Evolutionary conservation across 352 stramenopile genomes (phyloP).

Genomic region (Globisporangium heterothallicum): DNA sequence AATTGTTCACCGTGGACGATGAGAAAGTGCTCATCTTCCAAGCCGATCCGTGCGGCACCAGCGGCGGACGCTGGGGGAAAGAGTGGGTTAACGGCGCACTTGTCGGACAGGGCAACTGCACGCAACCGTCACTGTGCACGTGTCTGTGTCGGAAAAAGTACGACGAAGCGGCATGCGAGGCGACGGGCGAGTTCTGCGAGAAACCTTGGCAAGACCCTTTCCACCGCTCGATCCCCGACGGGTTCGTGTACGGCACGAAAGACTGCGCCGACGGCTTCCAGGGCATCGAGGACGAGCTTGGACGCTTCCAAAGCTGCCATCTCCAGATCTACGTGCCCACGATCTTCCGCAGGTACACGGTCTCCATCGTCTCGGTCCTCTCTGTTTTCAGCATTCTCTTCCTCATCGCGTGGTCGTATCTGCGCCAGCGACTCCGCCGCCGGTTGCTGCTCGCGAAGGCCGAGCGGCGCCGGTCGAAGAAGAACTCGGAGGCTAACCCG

Average conservation of each 20-base stretch:
- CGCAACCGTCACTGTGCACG: constrained; percentile 85
- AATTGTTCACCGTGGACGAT: constrained; percentile 94
- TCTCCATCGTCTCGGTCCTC: constrained; percentile 68
- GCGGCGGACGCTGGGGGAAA: constrained; percentile 67
- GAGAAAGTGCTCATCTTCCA: constrained; percentile 91
- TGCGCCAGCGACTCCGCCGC: constrained; percentile 76
- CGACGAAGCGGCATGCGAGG: constrained; percentile 53
- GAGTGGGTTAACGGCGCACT: constrained; percentile 63
- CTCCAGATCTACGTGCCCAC: constrained; percentile 93
- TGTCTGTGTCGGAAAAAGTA: constrained; percentile 89
- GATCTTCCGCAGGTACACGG: constrained; percentile 75
- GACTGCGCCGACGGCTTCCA: constrained; percentile 93
- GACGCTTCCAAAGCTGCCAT: constrained; percentile 92
- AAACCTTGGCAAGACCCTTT: constrained; percentile 83
- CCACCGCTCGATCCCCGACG: constrained; percentile 55
- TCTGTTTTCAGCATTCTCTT: constrained; percentile 60
- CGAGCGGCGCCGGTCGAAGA: constrained; percentile 79
- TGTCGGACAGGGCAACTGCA: constrained; percentile 91
- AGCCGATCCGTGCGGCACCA: constrained; percentile 89
- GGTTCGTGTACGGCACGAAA: constrained; percentile 90
- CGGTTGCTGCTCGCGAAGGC: constrained; percentile 88
- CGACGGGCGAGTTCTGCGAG: constrained; percentile 73
- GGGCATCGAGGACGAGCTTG: constrained; percentile 85
- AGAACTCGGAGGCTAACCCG: constrained; percentile 55
- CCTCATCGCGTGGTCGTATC: constrained; percentile 80